These are phyloP conservation scores for Cutaneotrichosporon sp. DNA, from an alignment of 1,284 basidiomycete species.

Conservation along the genomic window DNA sequence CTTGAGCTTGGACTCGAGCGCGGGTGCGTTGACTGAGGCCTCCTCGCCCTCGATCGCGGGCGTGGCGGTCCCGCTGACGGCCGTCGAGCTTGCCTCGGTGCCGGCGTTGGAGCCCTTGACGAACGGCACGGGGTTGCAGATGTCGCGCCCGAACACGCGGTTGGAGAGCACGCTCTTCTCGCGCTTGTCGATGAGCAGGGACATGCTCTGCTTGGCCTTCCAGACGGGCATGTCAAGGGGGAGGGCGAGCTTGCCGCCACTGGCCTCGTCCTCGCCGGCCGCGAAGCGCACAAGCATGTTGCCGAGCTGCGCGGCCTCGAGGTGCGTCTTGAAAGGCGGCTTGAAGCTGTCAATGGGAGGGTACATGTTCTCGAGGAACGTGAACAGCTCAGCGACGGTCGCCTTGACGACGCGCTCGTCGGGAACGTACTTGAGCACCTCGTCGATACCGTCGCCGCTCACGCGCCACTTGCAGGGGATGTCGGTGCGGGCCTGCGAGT, in stretches of 20 bases:
- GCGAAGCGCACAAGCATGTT: slow-evolving; percentile 72
- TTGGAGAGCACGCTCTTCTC: slow-evolving; percentile 65
- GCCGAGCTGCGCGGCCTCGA: slow-evolving; percentile 56
- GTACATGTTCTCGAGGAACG: slow-evolving; percentile 73
- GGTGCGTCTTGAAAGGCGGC: slow-evolving; percentile 58
- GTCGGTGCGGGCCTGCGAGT: slow-evolving; percentile 54
- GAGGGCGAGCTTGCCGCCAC: slow-evolving; percentile 65
- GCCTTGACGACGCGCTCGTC: slow-evolving; percentile 65
- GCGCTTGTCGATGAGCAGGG: slow-evolving; percentile 91
- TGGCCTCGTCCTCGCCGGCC: slow-evolving; percentile 56
- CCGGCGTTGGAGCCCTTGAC: slow-evolving; percentile 14
- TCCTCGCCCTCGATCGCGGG: slow-evolving; percentile 24
- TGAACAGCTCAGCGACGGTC: slow-evolving; percentile 64
- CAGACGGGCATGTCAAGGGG: slow-evolving; percentile 82
- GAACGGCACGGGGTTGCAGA: slow-evolving; percentile 39
- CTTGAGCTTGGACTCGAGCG: neutral
- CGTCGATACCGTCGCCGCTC: slow-evolving; percentile 79
- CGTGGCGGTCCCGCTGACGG: slow-evolving; percentile 9
- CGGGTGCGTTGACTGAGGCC: slow-evolving; percentile 28
- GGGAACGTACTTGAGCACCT: slow-evolving; percentile 76
- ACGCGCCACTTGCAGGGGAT: slow-evolving; percentile 63
- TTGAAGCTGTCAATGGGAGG: slow-evolving; percentile 68
- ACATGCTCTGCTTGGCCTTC: slow-evolving; percentile 82
- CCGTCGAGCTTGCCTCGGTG: slow-evolving; percentile 9
- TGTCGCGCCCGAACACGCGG: slow-evolving; percentile 49